These are phyloP conservation scores for Neonectria neomacrospora DNA, from an alignment of 2,329 filamentous ascomycete genomes.

Conservation along the genomic window DNA sequence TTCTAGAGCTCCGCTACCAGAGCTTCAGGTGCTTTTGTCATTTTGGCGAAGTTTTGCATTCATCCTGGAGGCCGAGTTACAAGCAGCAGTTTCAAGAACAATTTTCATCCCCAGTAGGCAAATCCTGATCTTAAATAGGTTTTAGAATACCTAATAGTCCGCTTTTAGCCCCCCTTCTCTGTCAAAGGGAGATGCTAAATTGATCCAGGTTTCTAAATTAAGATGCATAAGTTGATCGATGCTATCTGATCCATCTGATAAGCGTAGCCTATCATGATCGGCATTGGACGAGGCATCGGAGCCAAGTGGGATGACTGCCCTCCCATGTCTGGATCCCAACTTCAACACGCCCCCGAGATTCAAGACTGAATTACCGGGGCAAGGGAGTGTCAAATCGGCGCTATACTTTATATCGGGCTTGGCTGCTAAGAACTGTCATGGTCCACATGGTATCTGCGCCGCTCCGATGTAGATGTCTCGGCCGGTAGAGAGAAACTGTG, in stretches of 20 bases:
- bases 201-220: no score
- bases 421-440: not conserved
- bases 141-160: no score
- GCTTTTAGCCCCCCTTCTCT: no score
- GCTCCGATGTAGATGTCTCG: not conserved
- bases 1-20: no score
- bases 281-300: not conserved
- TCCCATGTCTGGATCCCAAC: not conserved
- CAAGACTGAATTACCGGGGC: not conserved
- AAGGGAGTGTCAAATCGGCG: not conserved
- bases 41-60: no score
- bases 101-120: no score
- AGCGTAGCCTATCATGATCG: not conserved
- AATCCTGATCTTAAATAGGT: no score
- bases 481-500: not conserved
- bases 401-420: not conserved
- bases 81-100: no score
- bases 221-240: not conserved
- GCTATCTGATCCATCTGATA: not conserved
- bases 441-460: not conserved
- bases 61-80: no score
- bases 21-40: no score
- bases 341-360: not conserved
- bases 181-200: no score
- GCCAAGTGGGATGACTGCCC: not conserved